A percentile compares a stretch with the other conserved stretches of the same genome.
These are phyloP conservation scores for Trichoderma simmonsii DNA, from an alignment of 2,329 filamentous ascomycete genomes.

Conservation along the genomic window DNA sequence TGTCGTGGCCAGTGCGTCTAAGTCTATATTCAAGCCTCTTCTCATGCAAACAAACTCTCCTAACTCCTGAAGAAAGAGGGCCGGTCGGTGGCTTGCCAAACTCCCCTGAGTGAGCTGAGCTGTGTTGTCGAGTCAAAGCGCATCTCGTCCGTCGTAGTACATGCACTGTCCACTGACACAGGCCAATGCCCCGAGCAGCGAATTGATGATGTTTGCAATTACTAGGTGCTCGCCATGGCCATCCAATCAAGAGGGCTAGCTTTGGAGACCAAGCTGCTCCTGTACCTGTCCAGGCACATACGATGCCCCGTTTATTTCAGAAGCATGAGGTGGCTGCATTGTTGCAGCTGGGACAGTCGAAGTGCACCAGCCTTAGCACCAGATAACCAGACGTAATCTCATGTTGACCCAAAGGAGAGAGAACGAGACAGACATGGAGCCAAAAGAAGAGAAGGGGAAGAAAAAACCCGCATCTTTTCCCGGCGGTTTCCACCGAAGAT, in stretches of 20 bases:
- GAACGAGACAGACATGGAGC: not conserved
- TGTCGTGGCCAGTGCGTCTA: not conserved
- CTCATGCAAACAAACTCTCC: not conserved
- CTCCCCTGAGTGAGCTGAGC: not conserved
- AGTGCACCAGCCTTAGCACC: not conserved
- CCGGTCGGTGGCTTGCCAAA: not conserved
- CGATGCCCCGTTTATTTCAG: not conserved
- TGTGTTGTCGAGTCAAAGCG: not conserved
- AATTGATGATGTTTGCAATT: constrained; percentile 3
- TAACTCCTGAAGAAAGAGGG: not conserved
- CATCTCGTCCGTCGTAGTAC: not conserved
- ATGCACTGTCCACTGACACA: not conserved
- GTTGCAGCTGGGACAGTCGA: not conserved
- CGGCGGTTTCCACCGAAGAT: not conserved
- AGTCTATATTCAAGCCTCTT: not conserved
- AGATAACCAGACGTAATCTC: not conserved
- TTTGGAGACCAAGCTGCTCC: not conserved
- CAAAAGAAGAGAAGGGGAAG: not conserved
- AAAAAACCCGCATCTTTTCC: not conserved
- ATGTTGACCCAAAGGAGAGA: not conserved
- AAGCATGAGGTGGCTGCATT: not conserved
- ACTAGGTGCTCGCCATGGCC: not conserved
- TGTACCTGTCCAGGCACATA: not conserved
- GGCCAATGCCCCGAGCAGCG: not conserved
- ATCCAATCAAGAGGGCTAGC: constrained; percentile 12